Percentiles rank a stretch among this genome's conserved stretches.
Evolutionary conservation across 1,284 basidiomycete species (phyloP).

Genomic region (Apiotrichum siamense): DNA sequence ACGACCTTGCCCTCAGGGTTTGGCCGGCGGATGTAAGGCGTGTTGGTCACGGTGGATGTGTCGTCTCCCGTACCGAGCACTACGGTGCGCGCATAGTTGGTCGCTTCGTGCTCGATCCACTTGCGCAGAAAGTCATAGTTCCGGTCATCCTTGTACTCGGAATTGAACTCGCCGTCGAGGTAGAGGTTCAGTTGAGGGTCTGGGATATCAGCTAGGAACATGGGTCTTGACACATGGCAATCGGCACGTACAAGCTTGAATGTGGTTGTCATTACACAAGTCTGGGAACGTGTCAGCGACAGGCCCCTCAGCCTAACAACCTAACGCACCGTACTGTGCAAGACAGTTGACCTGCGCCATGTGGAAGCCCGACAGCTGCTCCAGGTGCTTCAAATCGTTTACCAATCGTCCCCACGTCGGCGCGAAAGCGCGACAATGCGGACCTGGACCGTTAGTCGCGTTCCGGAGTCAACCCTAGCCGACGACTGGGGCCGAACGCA

Average conservation of each 20-base stretch:
- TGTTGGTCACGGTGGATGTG: neutral
- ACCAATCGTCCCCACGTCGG: constrained; percentile 75
- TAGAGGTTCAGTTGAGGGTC: constrained; percentile 69
- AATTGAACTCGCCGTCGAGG: constrained; percentile 58
- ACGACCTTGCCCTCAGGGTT: constrained; percentile 64
- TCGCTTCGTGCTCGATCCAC: constrained; percentile 52
- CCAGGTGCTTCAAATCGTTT: constrained; percentile 54
- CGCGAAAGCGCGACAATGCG: constrained; percentile 48
- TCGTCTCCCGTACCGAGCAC: neutral
- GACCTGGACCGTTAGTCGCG: constrained; percentile 25
- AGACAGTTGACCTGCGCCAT: constrained; percentile 83
- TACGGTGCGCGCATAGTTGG: constrained; percentile 31
- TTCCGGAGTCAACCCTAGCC: no score
- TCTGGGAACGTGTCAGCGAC: constrained; percentile 53
- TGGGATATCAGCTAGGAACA: constrained; percentile 12
- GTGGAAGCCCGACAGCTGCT: constrained; percentile 56
- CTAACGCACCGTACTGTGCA: constrained; percentile 66
- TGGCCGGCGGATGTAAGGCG: constrained; percentile 15
- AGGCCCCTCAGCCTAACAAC: neutral
- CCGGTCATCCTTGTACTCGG: constrained; percentile 57
- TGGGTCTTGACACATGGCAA: neutral
- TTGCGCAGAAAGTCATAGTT: constrained; percentile 52
- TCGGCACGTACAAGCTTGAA: constrained; percentile 55
- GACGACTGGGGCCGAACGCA: no score
- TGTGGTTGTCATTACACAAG: constrained; percentile 63